Conservation (phyloP, 2,329 filamentous ascomycete genomes). For the Hirsutella thompsonii region DNA sequence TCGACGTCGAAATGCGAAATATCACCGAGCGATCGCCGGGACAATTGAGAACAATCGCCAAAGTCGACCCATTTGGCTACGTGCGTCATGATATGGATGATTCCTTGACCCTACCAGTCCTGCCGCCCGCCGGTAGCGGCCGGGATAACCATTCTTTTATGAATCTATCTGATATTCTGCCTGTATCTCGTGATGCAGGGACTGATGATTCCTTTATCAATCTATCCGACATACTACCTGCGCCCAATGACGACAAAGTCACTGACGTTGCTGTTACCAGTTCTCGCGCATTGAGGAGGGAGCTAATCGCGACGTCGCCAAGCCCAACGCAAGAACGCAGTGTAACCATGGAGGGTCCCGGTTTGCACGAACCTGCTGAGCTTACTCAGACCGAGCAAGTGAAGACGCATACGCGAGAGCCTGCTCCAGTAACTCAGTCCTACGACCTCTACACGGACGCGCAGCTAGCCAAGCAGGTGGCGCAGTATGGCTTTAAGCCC, state of each 20-base stretch:
- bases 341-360: too few species aligned
- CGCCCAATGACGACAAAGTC: too few species aligned
- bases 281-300: too few species aligned
- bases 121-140: background rate
- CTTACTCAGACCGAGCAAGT: too few species aligned
- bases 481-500: slow-evolving; percentile 58
- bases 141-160: slow-evolving; percentile 10
- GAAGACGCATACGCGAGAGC: too few species aligned
- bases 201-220: slow-evolving; percentile 4
- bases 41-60: slow-evolving; percentile 9
- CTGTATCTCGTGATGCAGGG: slow-evolving; percentile 2
- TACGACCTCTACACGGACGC: slow-evolving; percentile 49
- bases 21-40: slow-evolving; percentile 31
- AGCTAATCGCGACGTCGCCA: too few species aligned
- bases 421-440: slow-evolving; percentile 28
- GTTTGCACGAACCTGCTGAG: too few species aligned
- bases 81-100: slow-evolving; percentile 7
- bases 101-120: background rate
- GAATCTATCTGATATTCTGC: slow-evolving; percentile 12
- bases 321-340: too few species aligned
- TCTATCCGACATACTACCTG: slow-evolving; percentile 3
- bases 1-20: slow-evolving; percentile 50
- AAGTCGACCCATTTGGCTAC: slow-evolving; percentile 28
- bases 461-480: slow-evolving; percentile 48
- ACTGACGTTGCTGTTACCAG: too few species aligned